Base-by-base conservation (phyloP, 371 early-diverging fungal species). In the Apophysomyces sp. region DNA sequence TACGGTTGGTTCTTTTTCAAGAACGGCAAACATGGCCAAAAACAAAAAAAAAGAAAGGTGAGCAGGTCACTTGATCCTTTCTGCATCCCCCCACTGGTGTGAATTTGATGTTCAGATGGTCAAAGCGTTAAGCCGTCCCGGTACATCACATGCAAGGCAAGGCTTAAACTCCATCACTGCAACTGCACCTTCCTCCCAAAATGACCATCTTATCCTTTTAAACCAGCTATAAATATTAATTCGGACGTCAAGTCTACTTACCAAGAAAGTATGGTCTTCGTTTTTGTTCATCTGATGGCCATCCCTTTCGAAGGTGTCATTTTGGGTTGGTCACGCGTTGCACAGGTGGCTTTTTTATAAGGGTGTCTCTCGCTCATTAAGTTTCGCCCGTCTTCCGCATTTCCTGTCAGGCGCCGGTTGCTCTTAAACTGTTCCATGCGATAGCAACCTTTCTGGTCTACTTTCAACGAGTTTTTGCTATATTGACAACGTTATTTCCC, bases 291-390 rank as follows among this genome's bases (percentile, higher is more conserved):
- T 44, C 49, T 44, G 49, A 44, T 44, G 49, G 49, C 24, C 9
- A 44, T 44, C 49, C 49, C 24, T 44, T 44, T 41, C n/a, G 21
- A 32, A 60, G 21, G 52, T 60, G 60, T 60, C 60, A 60, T 31
- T 60, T 60, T 60, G 60, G 26, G 52, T 52, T 51, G 63, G 58
- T 63, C 63, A 63, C 58, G 63, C 58, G 63, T 63, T 58, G 63
- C 29, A 63, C 63, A 57, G 51, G 53, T 63, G 63, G 54, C 58
- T 63, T 63, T 63, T 63, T 21, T 24, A n/a, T 18, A 44, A 21
- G 21, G 16, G 21, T 44, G n/a, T 21, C 49, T 44, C 21, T 44
- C 9, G 49, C 49, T 44, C 49, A 44, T 44, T 44, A 44, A 44
- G 49, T 44, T 44, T 44, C 49, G 49, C 24, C 49, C 49, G 49